Base-by-base conservation (phyloP, 1,139 yeast species). In the Nadsonia commutata region DNA sequence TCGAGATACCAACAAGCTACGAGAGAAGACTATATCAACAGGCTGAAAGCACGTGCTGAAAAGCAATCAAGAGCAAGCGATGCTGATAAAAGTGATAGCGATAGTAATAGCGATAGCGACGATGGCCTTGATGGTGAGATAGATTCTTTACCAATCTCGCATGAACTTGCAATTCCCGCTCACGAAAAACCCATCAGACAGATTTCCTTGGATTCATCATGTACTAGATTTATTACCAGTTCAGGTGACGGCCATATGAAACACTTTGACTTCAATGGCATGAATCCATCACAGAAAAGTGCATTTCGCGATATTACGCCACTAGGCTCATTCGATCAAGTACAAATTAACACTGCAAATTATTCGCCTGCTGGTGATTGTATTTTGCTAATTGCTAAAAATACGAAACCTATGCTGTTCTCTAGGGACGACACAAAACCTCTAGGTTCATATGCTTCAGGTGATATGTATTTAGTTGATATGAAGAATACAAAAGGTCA, bases 401-500 rank as follows among this genome's bases (percentile, higher is more conserved):
- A 52, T 21, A 46, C 56, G 20, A 54, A 52, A 40, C 57, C 64
- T 1, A 50, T 50, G 44, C 42, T 60, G 1, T 52, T 45, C 42
- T 41, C 54, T 18, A 45, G 60, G 20, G 59, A 58, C 38, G 63
- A 64, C 16, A 43, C 39, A 1, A 54, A 49, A 17, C 38, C 33
- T 6, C 16, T 55, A 5, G 56, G 54, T 1, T 60, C 57, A 42
- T 62, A 48, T 40, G 52, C 49, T 3, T 49, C 56, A 2, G 68
- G 68, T 4, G 68, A 64, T 40, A 60, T 60, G 58, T 64, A 64
- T 45, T 49, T 64, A 13, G 57, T 60, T 20, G 67, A 64, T 44
- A 53, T 62, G 58, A 56, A 55, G 43, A 60, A 61, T 46, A 64
- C 68, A 2, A 57, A 55, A 40, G 68, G 68, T 6, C 68, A 64